Evolutionary conservation across 495 filamentous ascomycete species (phyloP).

Genomic region (Penicillium goetzii): DNA sequence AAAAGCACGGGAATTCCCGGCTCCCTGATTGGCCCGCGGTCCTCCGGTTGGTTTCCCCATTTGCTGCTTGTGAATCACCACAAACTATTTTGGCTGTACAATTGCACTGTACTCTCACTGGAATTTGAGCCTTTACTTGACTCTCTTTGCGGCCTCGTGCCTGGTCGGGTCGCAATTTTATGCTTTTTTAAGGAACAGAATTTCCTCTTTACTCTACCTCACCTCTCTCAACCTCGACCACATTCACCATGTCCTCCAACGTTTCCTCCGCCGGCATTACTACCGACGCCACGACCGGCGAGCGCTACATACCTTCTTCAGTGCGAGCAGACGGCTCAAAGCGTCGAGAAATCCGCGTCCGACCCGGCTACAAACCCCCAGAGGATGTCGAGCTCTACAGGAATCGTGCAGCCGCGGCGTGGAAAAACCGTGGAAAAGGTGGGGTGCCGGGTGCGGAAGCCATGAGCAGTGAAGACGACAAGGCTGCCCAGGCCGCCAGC

Average conservation of each 20-base stretch:
- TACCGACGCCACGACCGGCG: constrained; percentile 68
- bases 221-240: not conserved
- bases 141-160: not conserved
- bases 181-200: not conserved
- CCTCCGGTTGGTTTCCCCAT: constrained; percentile 31
- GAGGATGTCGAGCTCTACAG: constrained; percentile 97
- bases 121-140: not conserved
- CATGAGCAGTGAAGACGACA: constrained; percentile 55
- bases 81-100: constrained; percentile 3
- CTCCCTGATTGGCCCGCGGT: constrained; percentile 45
- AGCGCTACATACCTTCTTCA: constrained; percentile 87
- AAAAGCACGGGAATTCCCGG: constrained; percentile 53
- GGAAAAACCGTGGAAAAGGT: constrained; percentile 76
- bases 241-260: constrained; percentile 33
- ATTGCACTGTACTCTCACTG: not conserved
- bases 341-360: constrained; percentile 87
- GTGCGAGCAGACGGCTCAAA: constrained; percentile 83
- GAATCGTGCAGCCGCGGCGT: constrained; percentile 85
- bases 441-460: constrained; percentile 81
- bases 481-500: constrained; percentile 43
- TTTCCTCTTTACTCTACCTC: not conserved
- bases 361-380: constrained; percentile 90
- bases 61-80: constrained; percentile 13
- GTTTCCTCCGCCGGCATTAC: constrained; percentile 70
- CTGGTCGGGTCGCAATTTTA: not conserved